phyloP scores from a whole-genome alignment of 2,329 filamentous ascomycete species.

The Monosporascus sp. region DNA sequence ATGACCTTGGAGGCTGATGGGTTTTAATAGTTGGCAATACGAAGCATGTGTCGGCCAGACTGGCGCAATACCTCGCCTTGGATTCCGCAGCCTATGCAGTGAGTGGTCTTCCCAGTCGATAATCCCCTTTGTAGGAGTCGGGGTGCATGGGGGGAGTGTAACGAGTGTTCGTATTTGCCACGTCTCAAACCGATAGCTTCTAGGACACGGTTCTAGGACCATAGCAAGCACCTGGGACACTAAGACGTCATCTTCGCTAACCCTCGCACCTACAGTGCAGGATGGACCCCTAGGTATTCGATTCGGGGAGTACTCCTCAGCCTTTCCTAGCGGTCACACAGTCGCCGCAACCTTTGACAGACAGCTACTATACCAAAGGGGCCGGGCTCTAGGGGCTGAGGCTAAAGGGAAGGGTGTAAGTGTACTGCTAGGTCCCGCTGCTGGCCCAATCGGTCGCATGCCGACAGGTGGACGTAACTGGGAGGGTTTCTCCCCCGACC shows the following conservation, averaged over 20 bases:
- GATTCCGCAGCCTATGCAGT: constrained; percentile 64
- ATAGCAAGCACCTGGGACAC: too few relatives aligned
- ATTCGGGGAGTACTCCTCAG: constrained; percentile 71
- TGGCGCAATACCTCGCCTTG: constrained; percentile 64
- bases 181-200: too few relatives aligned
- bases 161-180: too few relatives aligned
- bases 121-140: too few relatives aligned
- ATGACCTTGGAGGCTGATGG: constrained; percentile 1
- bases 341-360: constrained; percentile 81
- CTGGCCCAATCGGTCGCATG: constrained; percentile 64
- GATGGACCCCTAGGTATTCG: constrained; percentile 80
- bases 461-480: constrained; percentile 67
- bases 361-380: constrained; percentile 63
- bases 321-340: constrained; percentile 73
- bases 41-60: constrained; percentile 74
- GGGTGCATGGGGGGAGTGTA: too few relatives aligned
- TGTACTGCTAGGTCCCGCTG: constrained; percentile 68
- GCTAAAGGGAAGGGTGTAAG: constrained; percentile 68
- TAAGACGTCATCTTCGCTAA: not conserved
- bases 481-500: constrained; percentile 69
- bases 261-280: constrained; percentile 47
- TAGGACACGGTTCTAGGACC: too few relatives aligned
- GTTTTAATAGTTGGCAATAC: constrained; percentile 50
- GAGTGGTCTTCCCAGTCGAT: not conserved
- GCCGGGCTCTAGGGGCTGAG: constrained; percentile 67